These are phyloP conservation scores for Mortierella claussenii DNA, from an alignment of 192 early-diverging fungal genomes.

Conservation along the genomic window DNA sequence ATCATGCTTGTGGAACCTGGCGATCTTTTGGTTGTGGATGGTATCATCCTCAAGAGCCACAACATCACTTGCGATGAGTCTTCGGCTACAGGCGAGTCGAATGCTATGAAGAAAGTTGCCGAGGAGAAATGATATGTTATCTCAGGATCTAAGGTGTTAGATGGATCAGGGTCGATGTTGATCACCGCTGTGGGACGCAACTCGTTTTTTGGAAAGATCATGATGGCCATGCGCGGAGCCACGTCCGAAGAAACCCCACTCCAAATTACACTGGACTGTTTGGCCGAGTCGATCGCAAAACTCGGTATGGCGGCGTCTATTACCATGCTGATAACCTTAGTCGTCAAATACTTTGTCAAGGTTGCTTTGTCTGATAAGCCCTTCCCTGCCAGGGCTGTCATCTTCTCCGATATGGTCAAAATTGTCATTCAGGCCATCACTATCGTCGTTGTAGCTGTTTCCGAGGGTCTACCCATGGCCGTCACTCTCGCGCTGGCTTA, in stretches of 20 bases:
- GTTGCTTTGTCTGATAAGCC: conserved; percentile 60
- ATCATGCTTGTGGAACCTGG: conserved; percentile 86
- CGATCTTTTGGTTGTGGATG: conserved; percentile 92
- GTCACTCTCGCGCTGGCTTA: conserved; percentile 86
- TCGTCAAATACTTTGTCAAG: conserved; percentile 68
- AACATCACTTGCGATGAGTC: conserved; percentile 90
- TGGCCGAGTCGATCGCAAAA: conserved; percentile 95
- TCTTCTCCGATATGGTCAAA: conserved; percentile 66
- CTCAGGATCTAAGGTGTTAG: conserved; percentile 89
- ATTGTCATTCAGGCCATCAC: conserved; percentile 85
- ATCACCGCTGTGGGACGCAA: conserved; percentile 83
- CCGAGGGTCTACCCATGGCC: conserved; percentile 89
- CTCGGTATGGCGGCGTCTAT: conserved; percentile 84
- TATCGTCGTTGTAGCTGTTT: conserved; percentile 84
- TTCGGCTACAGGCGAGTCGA: conserved; percentile 90
- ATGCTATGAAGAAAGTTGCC: conserved; percentile 85
- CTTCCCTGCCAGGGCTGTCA: conserved; percentile 61
- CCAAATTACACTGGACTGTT: conserved; percentile 86
- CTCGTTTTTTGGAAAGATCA: conserved; percentile 89
- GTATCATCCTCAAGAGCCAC: conserved; percentile 80
- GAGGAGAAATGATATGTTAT: conserved; percentile 78
- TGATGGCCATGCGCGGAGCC: conserved; percentile 83
- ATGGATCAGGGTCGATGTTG: conserved; percentile 85
- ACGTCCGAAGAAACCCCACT: conserved; percentile 87
- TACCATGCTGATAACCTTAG: conserved; percentile 78